A percentile compares a stretch with the other conserved stretches of the same genome.
Conservation (phyloP, 73 alveolate species). For the Halteria grandinella region DNA sequence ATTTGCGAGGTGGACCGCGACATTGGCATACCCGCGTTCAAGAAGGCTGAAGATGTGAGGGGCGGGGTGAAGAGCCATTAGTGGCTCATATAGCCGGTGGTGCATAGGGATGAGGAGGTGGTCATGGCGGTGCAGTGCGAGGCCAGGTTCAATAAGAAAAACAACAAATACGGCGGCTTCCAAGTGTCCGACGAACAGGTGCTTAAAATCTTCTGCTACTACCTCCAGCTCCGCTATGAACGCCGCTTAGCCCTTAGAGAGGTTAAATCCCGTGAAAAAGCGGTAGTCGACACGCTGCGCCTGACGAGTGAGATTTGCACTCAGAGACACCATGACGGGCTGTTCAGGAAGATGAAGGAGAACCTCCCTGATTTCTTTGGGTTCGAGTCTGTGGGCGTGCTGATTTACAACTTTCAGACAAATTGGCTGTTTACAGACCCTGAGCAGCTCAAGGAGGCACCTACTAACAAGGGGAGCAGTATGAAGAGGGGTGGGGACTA, state of each 20-base stretch:
- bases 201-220: conserved; percentile 63
- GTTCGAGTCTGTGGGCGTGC: conserved; percentile 73
- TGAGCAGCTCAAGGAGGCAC: conserved; percentile 37
- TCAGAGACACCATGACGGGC: conserved; percentile 70
- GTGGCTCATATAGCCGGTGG: conserved; percentile 59
- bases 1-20: conserved; percentile 56
- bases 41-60: conserved; percentile 62
- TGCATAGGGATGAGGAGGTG: conserved; percentile 58
- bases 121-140: conserved; percentile 55
- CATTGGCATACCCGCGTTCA: conserved; percentile 57
- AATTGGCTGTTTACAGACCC: conserved; percentile 63
- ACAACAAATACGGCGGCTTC: conserved; percentile 62
- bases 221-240: conserved; percentile 63
- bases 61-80: conserved; percentile 49
- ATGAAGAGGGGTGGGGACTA: too few relatives aligned
- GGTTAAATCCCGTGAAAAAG: conserved; percentile 53
- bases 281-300: conserved; percentile 68
- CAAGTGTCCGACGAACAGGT: conserved; percentile 60
- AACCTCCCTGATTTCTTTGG: conserved; percentile 65
- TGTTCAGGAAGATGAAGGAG: conserved; percentile 63
- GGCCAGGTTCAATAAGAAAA: conserved; percentile 53
- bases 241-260: conserved; percentile 64
- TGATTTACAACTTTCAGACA: conserved; percentile 53
- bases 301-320: conserved; percentile 73
- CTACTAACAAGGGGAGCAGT: too few relatives aligned